Evolutionary conservation across 108 stramenopile genomes (phyloP).

Genomic region (Mayamaea pseudoterrestris): DNA sequence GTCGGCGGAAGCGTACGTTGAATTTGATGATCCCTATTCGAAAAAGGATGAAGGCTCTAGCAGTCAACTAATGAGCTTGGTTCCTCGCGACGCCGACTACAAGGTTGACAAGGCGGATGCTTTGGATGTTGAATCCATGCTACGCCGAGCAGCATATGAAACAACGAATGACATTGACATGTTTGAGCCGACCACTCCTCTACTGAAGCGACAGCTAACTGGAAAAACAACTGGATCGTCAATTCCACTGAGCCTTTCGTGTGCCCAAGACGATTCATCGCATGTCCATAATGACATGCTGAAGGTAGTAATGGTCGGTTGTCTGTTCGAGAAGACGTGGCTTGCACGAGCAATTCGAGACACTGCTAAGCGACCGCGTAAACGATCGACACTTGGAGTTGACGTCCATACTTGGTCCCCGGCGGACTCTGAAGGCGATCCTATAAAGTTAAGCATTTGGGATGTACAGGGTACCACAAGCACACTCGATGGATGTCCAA

Average conservation of each 20-base stretch:
- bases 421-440: constrained; percentile 5
- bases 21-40: constrained; percentile 8
- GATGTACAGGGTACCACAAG: constrained; percentile 20
- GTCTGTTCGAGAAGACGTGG: constrained; percentile 18
- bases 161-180: constrained; percentile 10
- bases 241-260: constrained; percentile 16
- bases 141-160: constrained; percentile 16
- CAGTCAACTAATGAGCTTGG: constrained; percentile 8
- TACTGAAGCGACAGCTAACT: neutral
- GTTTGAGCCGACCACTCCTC: constrained; percentile 4
- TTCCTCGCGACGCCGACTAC: constrained; percentile 31
- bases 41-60: constrained; percentile 2
- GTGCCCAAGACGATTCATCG: constrained; percentile 4
- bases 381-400: constrained; percentile 19
- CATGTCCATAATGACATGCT: constrained; percentile 42
- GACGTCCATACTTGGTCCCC: constrained; percentile 37
- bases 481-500: constrained; percentile 7
- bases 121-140: constrained; percentile 20
- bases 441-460: constrained; percentile 34
- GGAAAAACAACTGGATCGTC: constrained; percentile 20
- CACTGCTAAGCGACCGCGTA: constrained; percentile 12
- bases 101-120: constrained; percentile 35
- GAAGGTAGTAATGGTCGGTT: constrained; percentile 35
- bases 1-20: constrained; percentile 22
- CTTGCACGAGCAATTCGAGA: constrained; percentile 22